Conservation (phyloP, 495 filamentous ascomycete species). For the Rhypophila decipiens region DNA sequence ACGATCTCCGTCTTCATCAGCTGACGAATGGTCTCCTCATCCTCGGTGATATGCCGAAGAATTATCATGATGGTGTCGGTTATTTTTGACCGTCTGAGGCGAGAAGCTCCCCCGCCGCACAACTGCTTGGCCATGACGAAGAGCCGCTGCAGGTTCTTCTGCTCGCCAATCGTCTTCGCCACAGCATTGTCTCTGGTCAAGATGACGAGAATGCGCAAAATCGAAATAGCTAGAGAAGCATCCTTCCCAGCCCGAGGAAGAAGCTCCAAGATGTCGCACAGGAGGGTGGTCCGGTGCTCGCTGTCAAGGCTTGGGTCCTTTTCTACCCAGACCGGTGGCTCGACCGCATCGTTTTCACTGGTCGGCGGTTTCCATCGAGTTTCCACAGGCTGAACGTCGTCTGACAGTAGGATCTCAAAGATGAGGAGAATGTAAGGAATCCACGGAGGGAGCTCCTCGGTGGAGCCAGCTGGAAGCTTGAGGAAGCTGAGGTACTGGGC, state of each 20-base stretch:
- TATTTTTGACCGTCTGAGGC: conserved; percentile 60
- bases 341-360: conserved; percentile 46
- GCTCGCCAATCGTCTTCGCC: conserved; percentile 72
- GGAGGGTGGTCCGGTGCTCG: conserved; percentile 61
- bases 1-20: conserved; percentile 91
- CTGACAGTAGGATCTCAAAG: conserved; percentile 79
- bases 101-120: conserved; percentile 64
- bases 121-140: conserved; percentile 95
- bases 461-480: conserved; percentile 59
- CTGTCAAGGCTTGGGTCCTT: conserved; percentile 58
- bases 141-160: conserved; percentile 78
- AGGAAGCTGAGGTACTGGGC: conserved; percentile 71
- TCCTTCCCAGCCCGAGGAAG: conserved; percentile 84
- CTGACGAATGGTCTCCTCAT: conserved; percentile 82
- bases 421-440: conserved; percentile 84
- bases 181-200: conserved; percentile 73
- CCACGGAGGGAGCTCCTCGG: conserved; percentile 81
- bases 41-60: conserved; percentile 88
- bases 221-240: conserved; percentile 72
- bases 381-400: conserved; percentile 74
- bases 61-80: conserved; percentile 68
- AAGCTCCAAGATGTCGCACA: conserved; percentile 71
- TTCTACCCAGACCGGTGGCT: conserved; percentile 49
- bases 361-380: conserved; percentile 65
- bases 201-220: conserved; percentile 81